Percentiles rank a stretch among this genome's conserved stretches.
phyloP scores from a whole-genome alignment of 106 monocot species.

The Chionographis japonica region DNA sequence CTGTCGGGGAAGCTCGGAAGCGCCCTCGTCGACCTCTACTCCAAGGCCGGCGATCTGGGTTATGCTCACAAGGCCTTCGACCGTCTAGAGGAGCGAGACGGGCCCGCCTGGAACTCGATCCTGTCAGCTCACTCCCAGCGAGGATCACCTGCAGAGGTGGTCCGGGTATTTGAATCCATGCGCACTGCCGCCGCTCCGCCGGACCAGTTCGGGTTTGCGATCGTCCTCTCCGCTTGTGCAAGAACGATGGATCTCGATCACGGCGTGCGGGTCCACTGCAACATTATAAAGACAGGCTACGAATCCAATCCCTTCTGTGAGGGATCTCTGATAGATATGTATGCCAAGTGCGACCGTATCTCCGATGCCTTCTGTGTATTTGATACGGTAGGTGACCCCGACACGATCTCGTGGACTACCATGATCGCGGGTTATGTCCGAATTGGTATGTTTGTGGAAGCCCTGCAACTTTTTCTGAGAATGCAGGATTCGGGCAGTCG shows the following conservation, averaged over 20 bases:
- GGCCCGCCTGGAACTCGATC: conserved; percentile 42
- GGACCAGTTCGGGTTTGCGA: conserved; percentile 50
- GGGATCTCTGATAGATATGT: conserved; percentile 58
- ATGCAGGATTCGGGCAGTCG: conserved; percentile 28
- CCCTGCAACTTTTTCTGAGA: conserved; percentile 37
- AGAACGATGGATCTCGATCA: conserved; percentile 11
- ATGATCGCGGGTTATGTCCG: conserved; percentile 64
- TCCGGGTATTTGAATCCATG: conserved; percentile 21
- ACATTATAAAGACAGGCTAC: conserved; percentile 39
- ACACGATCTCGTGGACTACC: conserved; percentile 59
- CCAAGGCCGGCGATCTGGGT: conserved; percentile 59
- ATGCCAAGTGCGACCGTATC: conserved; percentile 36
- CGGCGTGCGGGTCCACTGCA: conserved; percentile 37
- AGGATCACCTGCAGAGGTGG: conserved; percentile 21
- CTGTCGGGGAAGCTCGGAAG: conserved; percentile 24
- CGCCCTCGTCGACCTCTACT: conserved; percentile 73
- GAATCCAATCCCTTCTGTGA: conserved; percentile 33
- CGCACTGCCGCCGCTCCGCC: conserved; percentile 10
- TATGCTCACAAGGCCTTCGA: conserved; percentile 29
- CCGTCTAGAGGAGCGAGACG: conserved; percentile 8
- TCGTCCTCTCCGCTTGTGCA: conserved; percentile 41
- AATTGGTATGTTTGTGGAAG: conserved; percentile 27
- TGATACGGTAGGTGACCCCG: conserved; percentile 30
- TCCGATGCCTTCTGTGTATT: conserved; percentile 51
- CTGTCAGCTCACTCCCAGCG: conserved; percentile 31